Base-by-base conservation (phyloP, 1,284 basidiomycete genomes). In the Cryptococcus jaspeensis region DNA sequence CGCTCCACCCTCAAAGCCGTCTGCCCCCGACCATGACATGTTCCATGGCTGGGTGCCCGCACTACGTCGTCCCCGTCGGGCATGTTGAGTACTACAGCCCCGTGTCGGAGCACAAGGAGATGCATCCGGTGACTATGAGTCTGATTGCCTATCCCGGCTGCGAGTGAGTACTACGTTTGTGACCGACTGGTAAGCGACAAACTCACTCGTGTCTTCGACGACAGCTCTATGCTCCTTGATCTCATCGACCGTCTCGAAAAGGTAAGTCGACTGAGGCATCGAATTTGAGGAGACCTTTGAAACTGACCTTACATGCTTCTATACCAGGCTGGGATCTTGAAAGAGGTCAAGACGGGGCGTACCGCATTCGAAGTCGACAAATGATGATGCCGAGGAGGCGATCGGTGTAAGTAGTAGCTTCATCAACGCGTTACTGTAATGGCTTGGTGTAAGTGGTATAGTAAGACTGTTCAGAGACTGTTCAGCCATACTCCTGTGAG, bases 21-120 rank as follows among this genome's bases (percentile, higher is more conserved):
- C n/a, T n/a, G n/a, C n/a, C n/a, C n/a, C n/a, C n/a, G n/a, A n/a
- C n/a, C n/a, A n/a, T n/a, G n/a, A n/a, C 52, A 16, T 58, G 55
- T 1, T 53, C 62, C 7, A 46, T 59, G 5, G 59, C 55, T 23
- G 61, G 62, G 25, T 66, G 63, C 39, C 77, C 78, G 7, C 79
- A 81, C 49, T 74, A 78, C 66, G 78, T 80, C 39, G 69, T 80
- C 22, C 79, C 80, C 6, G 63, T 81, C 42, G 80, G 79, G 22
- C 77, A 81, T 57, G 66, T 74, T 1, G 58, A 77, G 6, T 80
- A 70, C 66, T 67, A 72, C 52, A 78, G 76, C 22, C 73, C 67
- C 2, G 75, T 80, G 56, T 75, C 73, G 0, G 66, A 70, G 13
- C 62, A 68, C 23, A 66, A 62, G 22, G 80, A 81, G 64, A 70